A percentile compares a stretch with the other conserved stretches of the same genome.
phyloP scores from a whole-genome alignment of 2,329 filamentous ascomycete species.

The Hypoxylon sp. region DNA sequence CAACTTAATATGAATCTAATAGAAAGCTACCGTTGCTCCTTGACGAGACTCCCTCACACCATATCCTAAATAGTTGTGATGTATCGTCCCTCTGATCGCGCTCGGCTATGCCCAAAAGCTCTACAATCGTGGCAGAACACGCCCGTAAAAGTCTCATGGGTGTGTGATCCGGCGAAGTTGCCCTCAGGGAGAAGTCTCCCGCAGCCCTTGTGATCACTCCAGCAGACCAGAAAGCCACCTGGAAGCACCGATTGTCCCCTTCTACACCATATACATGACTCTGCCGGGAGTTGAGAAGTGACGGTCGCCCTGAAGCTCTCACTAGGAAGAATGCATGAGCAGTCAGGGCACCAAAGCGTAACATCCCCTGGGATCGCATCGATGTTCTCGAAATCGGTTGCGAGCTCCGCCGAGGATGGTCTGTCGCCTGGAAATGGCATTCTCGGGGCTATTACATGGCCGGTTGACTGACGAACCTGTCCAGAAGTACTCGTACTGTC shows the following conservation, averaged over 20 bases:
- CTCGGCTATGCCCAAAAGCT: conserved; percentile 13
- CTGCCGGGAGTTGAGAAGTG: neutral
- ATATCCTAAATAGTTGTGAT: neutral
- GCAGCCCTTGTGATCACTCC: conserved; percentile 18
- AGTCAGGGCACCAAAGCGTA: conserved; percentile 19
- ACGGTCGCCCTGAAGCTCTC: neutral
- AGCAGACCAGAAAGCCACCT: conserved; percentile 8
- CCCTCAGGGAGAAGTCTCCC: conserved; percentile 17
- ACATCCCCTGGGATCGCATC: neutral
- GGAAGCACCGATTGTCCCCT: neutral
- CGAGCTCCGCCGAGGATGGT: conserved; percentile 8
- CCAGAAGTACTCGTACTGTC: neutral
- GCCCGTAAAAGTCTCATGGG: neutral
- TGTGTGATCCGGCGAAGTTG: neutral
- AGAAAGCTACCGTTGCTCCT: neutral
- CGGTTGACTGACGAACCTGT: neutral
- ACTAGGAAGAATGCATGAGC: neutral
- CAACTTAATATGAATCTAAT: no score
- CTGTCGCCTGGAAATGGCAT: conserved; percentile 3
- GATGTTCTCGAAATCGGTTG: conserved; percentile 18
- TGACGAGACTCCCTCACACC: neutral
- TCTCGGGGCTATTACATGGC: conserved; percentile 4
- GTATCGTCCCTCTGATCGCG: conserved; percentile 13
- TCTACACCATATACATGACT: conserved; percentile 20
- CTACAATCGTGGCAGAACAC: conserved; percentile 21